Evolutionary conservation across 306 rosid genomes (phyloP), one percentile per base, ranked within the genome.

Genomic region (Arachis stenosperma): DNA sequence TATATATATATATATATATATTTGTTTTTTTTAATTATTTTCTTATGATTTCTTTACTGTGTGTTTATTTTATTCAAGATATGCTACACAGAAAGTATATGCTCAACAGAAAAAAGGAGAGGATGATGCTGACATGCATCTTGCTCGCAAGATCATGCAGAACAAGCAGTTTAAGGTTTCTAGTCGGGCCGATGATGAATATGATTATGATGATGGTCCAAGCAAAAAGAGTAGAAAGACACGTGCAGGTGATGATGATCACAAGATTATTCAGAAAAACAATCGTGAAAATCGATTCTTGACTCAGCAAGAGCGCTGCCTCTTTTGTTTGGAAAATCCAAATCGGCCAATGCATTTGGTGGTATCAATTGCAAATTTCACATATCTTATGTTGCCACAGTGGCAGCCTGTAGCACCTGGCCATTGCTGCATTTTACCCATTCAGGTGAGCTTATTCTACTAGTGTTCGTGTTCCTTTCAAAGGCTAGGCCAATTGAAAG

Each of bases 321-420:
- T 81, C 70, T 89, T 86, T 66, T 94, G 98, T 81, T 81, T 89
- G 67, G 97, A 91, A 81, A 91, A 90, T 78, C 90, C 90, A 44
- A 91, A 79, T 39, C 81, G 89, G 71, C 98, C 91, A 0, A 84
- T 81, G 66, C 98, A 94, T 91, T 89, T 94, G 50, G 83, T 90
- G 52, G 94, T 94, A 66, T 88, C 98, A 14, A 90, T 88, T 2
- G 98, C 89, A 63, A 85, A 85, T 67, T 85, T 74, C 81, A 88
- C 98, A 17, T 89, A 94, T 78, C 83, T 94, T 86, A 91, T 91
- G 98, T 77, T 94, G 79, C 97, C 97, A 29, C 89, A 88, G 59
- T 78, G 87, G 88, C 90, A 94, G 77, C 89, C 97, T 14, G 63
- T 94, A 75, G 96, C 85, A 65, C 86, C 87, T 11, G 98, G 97